Evolutionary conservation across 208 protist genomes (phyloP), one percentile per base, ranked within the genome.

Genomic region (Strigomonas culicis): DNA sequence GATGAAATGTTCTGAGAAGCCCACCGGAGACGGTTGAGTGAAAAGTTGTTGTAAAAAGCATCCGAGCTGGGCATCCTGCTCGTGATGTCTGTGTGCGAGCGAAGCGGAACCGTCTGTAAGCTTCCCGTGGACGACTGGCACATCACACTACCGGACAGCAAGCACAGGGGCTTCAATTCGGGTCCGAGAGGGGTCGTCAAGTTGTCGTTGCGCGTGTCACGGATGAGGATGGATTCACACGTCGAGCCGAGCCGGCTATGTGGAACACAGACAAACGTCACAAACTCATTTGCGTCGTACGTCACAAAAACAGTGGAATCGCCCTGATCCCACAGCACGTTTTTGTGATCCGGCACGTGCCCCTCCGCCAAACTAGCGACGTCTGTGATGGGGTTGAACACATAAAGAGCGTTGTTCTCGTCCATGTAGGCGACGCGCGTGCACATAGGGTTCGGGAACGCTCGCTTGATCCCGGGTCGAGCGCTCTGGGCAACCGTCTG

Each of bases 371-470:
- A 68, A 25, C 81, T 84, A 17, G 82, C 77, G 15, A 82, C 63
- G 60, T 97, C 94, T 36, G 94, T 92, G 31, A 97, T 84, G n/a
- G 95, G 97, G 70, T 92, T 97, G 62, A 97, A 86, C 46, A 98
- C 59, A 63, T 78, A 97, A 10, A 90, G 83, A 0, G 61, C 44
- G 72, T 92, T 84, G 64, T 79, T 76, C 17, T 88, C 82, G 73
- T 98, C 95, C 34, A 98, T 81, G 36, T 96, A 86, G 27, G 91
- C 91, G 8, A 98, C 56, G 22, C 95, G 92, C 17, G 96, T 98
- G 64, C 96, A 98, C 19, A 72, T 75, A 0, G 76, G 73, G 68
- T 97, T 98, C 0, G 94, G 70, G 44, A 95, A 92, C 30, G 96
- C 74, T 13, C 56, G 58, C 51, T 85, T 84, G 55, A 99, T 78